Evolutionary conservation across 2,329 filamentous ascomycete species (phyloP), one percentile per base, ranked within the genome.

Genomic region (Biscogniauxia marginata): DNA sequence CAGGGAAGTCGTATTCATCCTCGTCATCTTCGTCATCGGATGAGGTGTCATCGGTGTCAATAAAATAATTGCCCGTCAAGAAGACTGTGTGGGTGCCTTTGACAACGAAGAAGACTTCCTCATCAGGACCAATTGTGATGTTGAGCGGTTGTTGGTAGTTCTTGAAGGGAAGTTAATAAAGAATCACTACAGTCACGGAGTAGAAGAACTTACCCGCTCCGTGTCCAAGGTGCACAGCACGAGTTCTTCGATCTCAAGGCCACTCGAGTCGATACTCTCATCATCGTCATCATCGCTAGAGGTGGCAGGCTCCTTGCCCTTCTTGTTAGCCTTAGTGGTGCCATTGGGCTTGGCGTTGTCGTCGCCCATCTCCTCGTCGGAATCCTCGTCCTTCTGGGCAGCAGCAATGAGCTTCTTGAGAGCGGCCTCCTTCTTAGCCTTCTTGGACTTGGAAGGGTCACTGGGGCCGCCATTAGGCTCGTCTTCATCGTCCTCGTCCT

Each of bases 191-290:
- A 22, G 21, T 30, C 19, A 20, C 20, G 5, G 13, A 13, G 13
- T 66, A 46, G 45, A 50, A 49, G 20, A 11, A 71, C 83, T 74
- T 87, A 97, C 95, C 80, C 88, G 90, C 75, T 91, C 86, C 25
- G 93, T 90, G 77, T 98, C 93, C 53, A 99, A 85, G 60, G 95
- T 99, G 85, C 95, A 99, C 67, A 99, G 79, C 66, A 98, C 92
- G 68, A 90, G 91, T 79, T 97, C 90, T 74, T 97, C 91, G 52
- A 93, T 79, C 69, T 91, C 85, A 52, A 83, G 75, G 22, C 82
- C 83, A 45, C 85, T 83, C 6, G 83, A 84, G 57, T 84, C 82
- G 53, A 62, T 51, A 54, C 64, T 88, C 83, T 84, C 80, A 1
- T 84, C 80, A 1, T 84, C 81, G 25, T 82, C 79, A 39, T 79